These are phyloP conservation scores for Dacryopinax primogenitus DNA, from an alignment of 768 basidiomycete genomes.

Conservation along the genomic window DNA sequence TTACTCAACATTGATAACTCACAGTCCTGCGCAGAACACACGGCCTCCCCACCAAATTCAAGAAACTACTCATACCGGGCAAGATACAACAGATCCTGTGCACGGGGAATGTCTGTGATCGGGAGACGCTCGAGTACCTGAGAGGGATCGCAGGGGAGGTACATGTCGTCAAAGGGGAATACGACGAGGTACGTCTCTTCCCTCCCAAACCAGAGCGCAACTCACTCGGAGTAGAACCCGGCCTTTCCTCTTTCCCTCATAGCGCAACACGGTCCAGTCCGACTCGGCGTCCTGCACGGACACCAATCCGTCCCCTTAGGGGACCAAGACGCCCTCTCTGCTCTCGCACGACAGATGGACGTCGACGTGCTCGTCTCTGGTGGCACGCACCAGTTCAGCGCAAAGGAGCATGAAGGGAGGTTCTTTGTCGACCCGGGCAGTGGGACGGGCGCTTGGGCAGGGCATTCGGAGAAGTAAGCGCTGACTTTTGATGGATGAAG, in stretches of 20 bases:
- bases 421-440: slow-evolving; percentile 96
- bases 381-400: slow-evolving; percentile 95
- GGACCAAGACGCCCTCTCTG: slow-evolving; percentile 76
- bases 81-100: slow-evolving; percentile 97
- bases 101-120: slow-evolving; percentile 94
- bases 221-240: slow-evolving; percentile 35
- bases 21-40: slow-evolving; percentile 37
- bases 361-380: slow-evolving; percentile 91
- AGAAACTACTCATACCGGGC: slow-evolving; percentile 85
- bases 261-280: slow-evolving; percentile 69
- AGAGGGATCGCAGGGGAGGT: slow-evolving; percentile 89
- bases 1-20: not conserved
- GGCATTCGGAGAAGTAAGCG: slow-evolving; percentile 51
- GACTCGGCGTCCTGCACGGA: slow-evolving; percentile 86
- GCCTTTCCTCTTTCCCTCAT: slow-evolving; percentile 69
- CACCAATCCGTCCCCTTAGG: slow-evolving; percentile 89
- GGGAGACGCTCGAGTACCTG: slow-evolving; percentile 93
- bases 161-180: slow-evolving; percentile 83
- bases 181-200: slow-evolving; percentile 62
- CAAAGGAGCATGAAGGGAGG: slow-evolving; percentile 75
- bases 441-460: slow-evolving; percentile 90
- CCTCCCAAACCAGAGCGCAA: not conserved
- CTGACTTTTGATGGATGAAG: slow-evolving; percentile 29
- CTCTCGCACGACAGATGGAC: slow-evolving; percentile 90
- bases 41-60: slow-evolving; percentile 91